Evolutionary conservation across 2,329 filamentous ascomycete species (phyloP).

Genomic region (Ascomycota sp.): DNA sequence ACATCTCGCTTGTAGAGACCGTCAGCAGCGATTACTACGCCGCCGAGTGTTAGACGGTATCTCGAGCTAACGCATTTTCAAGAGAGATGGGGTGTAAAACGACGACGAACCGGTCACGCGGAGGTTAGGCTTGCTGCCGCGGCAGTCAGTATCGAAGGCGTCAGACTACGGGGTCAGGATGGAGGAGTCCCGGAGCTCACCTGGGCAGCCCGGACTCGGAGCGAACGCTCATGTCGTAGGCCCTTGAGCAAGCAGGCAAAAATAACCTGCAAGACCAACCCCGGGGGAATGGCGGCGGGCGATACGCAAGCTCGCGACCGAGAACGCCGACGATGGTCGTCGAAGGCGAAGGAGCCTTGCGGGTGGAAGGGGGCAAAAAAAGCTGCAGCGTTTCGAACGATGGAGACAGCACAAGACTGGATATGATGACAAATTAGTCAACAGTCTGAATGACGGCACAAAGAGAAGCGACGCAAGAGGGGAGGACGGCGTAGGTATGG

Average conservation of each 20-base stretch:
- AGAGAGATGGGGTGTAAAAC: conserved; percentile 2
- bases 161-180: not conserved
- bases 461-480: no score
- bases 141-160: conserved; percentile 9
- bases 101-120: conserved; percentile 63
- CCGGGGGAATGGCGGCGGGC: conserved; percentile 2
- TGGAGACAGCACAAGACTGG: no score
- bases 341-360: no score
- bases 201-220: conserved; percentile 15
- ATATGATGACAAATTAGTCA: no score
- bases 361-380: no score
- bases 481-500: no score
- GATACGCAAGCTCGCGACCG: conserved; percentile 4
- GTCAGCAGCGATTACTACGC: conserved; percentile 86
- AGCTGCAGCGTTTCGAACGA: no score
- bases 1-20: conserved; percentile 98
- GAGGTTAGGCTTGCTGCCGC: conserved; percentile 54
- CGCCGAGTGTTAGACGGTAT: conserved; percentile 13
- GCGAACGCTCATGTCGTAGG: conserved; percentile 10
- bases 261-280: not conserved
- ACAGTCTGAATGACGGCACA: no score
- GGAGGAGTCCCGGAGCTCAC: conserved; percentile 8
- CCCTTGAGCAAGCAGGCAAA: conserved; percentile 1
- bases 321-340: not conserved
- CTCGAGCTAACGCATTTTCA: not conserved